Evolutionary conservation across 1,284 basidiomycete genomes (phyloP).

Genomic region (Puccinia triticina): DNA sequence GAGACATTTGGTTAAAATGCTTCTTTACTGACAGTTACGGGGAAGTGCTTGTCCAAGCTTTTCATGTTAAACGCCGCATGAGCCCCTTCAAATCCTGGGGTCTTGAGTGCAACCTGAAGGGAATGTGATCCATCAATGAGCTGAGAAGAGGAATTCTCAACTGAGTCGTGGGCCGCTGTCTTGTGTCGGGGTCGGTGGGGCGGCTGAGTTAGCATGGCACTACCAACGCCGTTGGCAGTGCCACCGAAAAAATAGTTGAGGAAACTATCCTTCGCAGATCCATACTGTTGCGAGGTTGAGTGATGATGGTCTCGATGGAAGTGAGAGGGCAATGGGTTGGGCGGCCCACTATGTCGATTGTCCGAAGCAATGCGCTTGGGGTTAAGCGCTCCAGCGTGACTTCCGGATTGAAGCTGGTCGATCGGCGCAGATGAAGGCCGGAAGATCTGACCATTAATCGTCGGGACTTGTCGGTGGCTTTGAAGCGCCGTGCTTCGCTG

Average conservation of each 20-base stretch:
- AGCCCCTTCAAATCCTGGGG: slow-evolving; percentile 71
- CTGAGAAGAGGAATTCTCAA: slow-evolving; percentile 58
- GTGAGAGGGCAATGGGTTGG: slow-evolving; percentile 26
- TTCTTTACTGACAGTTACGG: slow-evolving; percentile 58
- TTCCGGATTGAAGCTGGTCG: slow-evolving; percentile 19
- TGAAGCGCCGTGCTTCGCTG: slow-evolving; percentile 20
- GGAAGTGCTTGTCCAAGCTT: slow-evolving; percentile 82
- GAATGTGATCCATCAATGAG: slow-evolving; percentile 60
- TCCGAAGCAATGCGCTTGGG: slow-evolving; percentile 55
- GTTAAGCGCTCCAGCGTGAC: slow-evolving; percentile 58
- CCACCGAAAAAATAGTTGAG: slow-evolving; percentile 91
- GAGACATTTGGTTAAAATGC: neutral
- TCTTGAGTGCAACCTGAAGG: slow-evolving; percentile 62
- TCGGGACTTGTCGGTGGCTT: slow-evolving; percentile 27
- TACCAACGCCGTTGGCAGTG: slow-evolving; percentile 39
- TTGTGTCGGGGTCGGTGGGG: slow-evolving; percentile 22
- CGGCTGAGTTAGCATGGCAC: slow-evolving; percentile 35
- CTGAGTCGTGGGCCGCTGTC: slow-evolving; percentile 53
- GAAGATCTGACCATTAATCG: slow-evolving; percentile 21
- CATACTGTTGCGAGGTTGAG: slow-evolving; percentile 56
- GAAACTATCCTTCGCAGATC: slow-evolving; percentile 77
- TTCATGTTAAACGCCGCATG: slow-evolving; percentile 97
- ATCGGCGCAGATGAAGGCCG: slow-evolving; percentile 48
- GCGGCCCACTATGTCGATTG: slow-evolving; percentile 55
- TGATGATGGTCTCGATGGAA: slow-evolving; percentile 63